Evolutionary conservation across 768 basidiomycete genomes (phyloP).

Genomic region (Dioszegia crocea): DNA sequence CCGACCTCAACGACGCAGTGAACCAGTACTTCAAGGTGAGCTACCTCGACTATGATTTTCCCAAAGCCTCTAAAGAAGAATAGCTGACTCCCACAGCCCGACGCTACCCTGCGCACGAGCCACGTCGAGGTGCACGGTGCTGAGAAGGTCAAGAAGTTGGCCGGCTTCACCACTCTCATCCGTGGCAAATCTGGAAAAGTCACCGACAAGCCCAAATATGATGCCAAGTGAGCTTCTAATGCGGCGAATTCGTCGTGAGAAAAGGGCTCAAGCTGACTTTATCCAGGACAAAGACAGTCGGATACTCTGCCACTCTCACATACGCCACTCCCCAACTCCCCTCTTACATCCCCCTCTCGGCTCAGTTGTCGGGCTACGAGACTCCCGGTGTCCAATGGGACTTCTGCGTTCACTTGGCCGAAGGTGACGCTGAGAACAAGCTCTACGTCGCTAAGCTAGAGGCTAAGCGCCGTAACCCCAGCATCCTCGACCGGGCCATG

Average conservation of each 20-base stretch:
- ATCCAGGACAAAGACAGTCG: background rate
- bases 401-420: background rate
- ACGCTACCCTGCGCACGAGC: slow-evolving; percentile 16
- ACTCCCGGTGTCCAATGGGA: background rate
- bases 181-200: slow-evolving; percentile 13
- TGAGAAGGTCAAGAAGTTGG: slow-evolving; percentile 20
- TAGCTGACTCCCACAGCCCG: slow-evolving; percentile 5
- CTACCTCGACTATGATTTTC: background rate
- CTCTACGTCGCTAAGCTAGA: slow-evolving; percentile 32
- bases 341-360: slow-evolving; percentile 14
- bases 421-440: slow-evolving; percentile 1
- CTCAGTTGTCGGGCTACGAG: background rate
- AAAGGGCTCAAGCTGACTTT: background rate
- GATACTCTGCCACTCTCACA: slow-evolving; percentile 8
- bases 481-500: slow-evolving; percentile 18
- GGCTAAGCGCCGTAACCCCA: slow-evolving; percentile 6
- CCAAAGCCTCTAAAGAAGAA: background rate
- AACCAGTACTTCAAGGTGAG: slow-evolving; percentile 38
- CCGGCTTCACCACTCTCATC: background rate
- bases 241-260: background rate
- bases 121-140: slow-evolving; percentile 21
- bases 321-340: slow-evolving; percentile 19
- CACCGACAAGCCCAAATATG: slow-evolving; percentile 20
- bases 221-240: slow-evolving; percentile 22
- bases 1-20: slow-evolving; percentile 27